These are phyloP conservation scores for Endocalyx cinctus DNA, from an alignment of 2,329 filamentous ascomycete species.

Conservation along the genomic window DNA sequence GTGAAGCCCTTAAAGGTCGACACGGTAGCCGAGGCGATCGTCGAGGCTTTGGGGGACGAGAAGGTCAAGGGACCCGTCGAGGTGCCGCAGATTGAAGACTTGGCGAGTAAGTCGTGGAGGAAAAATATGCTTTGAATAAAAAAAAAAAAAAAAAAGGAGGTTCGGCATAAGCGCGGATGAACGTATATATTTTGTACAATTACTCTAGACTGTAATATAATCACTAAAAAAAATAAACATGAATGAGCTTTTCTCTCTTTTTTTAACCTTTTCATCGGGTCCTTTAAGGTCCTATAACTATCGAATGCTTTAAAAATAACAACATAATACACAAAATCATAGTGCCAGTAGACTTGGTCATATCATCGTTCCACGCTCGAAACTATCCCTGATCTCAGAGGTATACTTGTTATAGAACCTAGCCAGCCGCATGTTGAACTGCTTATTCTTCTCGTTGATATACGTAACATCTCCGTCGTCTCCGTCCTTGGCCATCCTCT, in stretches of 20 bases:
- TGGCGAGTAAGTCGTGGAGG: constrained; percentile 82
- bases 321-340: too few species aligned
- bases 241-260: too few species aligned
- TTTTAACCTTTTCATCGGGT: too few species aligned
- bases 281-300: too few species aligned
- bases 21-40: constrained; percentile 79
- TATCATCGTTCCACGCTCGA: constrained; percentile 95
- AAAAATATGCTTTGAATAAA: constrained; percentile 85
- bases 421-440: constrained; percentile 96
- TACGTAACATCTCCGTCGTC: constrained; percentile 93
- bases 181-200: too few species aligned
- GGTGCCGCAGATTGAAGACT: constrained; percentile 70
- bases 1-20: constrained; percentile 86
- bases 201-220: constrained; percentile 24
- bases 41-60: constrained; percentile 78
- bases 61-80: constrained; percentile 71
- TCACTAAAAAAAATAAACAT: constrained; percentile 10
- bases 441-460: constrained; percentile 99
- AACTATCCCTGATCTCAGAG: constrained; percentile 91
- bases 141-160: constrained; percentile 5
- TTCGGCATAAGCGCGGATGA: constrained; percentile 9
- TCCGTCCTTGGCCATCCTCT: constrained; percentile 71
- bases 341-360: too few species aligned
- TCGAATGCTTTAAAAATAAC: too few species aligned
- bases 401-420: constrained; percentile 99